Conservation (phyloP, 805 yeast species). For the Wickerhamiella musiphila region DNA sequence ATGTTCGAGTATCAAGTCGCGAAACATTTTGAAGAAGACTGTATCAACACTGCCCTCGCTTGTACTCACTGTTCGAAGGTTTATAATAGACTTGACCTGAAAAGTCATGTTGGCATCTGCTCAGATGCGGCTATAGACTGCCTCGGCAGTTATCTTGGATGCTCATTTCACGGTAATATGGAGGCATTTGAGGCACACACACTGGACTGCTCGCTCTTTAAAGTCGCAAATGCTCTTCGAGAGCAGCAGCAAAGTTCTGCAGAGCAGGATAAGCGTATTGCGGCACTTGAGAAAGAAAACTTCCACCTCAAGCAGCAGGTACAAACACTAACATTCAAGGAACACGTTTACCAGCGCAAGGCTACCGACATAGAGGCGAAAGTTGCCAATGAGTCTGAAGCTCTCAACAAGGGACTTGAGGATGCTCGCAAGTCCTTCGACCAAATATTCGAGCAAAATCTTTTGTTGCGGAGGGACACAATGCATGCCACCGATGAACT, state of each 20-base stretch:
- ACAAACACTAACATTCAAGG: no score
- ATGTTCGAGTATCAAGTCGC: conserved; percentile 4
- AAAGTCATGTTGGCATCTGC: no score
- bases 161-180: no score
- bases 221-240: no score
- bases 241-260: no score
- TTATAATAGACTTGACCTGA: background rate
- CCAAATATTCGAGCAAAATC: conserved; percentile 19
- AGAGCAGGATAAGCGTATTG: no score
- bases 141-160: no score
- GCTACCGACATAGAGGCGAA: conserved; percentile 16
- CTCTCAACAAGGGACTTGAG: conserved; percentile 21
- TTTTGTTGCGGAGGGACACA: conserved; percentile 21
- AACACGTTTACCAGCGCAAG: no score
- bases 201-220: no score
- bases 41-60: background rate
- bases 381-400: conserved; percentile 20
- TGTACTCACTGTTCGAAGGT: background rate
- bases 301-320: conserved; percentile 8
- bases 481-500: conserved; percentile 21
- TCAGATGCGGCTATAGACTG: no score
- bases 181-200: no score
- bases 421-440: conserved; percentile 18
- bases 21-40: conserved; percentile 1
- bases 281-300: no score